Evolutionary conservation across 2,329 filamentous ascomycete species (phyloP), one percentile per base, ranked within the genome.

Genomic region (Didymosphaeria variabile): DNA sequence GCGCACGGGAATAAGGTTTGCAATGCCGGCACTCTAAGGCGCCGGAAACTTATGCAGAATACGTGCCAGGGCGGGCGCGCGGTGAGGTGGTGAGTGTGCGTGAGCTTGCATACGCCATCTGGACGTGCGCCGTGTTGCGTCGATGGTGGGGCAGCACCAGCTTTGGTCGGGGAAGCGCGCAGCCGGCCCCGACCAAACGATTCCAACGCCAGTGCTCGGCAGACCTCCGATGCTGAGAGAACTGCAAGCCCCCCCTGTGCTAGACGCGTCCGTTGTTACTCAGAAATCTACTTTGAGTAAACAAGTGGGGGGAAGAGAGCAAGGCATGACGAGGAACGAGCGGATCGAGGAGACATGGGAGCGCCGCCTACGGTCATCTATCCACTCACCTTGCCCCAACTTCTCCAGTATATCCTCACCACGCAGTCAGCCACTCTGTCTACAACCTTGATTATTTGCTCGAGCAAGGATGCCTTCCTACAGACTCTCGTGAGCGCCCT

Each of bases 401-500:
- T 97, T 47, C 82, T 97, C 51, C 81, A 85, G 55, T 85, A 88
- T 72, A 78, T 94, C 55, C 78, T 94, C 56, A 76, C 84, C 5
- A 77, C 83, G 42, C 74, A 75, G 55, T 59, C 71, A 49, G 55
- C 26, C 44, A 84, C 88, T 60, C 76, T 86, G 57, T 86, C 87
- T 2, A 90, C 88, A 0, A 90, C 88, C 0, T 77, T 97, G 49
- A 77, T 97, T 61, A 80, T 97, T 63, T 93, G 92, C 76, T 87
- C 85, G 17, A 82, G 87, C 0, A 87, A 86, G 60, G 79, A 85
- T 0, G 82, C 84, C 2, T 97, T 97, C 70, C 76, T 93, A 12
- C 74, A 83, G 2, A 81, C 87, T 21, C 80, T 94, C 21, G 70
- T 82, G 40, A 71, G 82, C 13, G 83, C 88, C 31, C 72, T 88